Conservation (phyloP, 176 grass and related monocot genomes). For the Carex kokanica region DNA sequence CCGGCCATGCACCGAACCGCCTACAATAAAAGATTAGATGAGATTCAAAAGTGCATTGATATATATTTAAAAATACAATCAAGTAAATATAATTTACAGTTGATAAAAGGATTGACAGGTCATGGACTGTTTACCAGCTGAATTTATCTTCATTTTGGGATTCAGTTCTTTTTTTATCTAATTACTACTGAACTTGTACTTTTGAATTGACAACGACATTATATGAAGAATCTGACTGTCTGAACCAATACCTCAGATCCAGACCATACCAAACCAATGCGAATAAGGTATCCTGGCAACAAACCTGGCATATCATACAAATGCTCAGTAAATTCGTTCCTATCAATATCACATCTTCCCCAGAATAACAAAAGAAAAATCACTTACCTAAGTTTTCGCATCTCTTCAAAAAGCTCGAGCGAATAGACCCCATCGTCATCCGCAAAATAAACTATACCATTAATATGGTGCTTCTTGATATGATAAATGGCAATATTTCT, state of each 20-base stretch:
- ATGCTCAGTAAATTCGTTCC: neutral
- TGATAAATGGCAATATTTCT: conserved; percentile 83
- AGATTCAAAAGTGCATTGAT: neutral
- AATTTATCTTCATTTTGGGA: neutral
- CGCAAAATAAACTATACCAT: conserved; percentile 92
- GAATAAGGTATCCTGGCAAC: neutral
- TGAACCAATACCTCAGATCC: neutral
- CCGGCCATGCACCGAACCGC: conserved; percentile 78
- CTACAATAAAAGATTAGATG: conserved; percentile 41
- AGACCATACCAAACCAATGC: neutral
- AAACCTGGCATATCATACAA: neutral
- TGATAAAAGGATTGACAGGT: neutral
- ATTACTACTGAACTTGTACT: neutral
- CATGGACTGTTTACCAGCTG: neutral
- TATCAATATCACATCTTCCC: neutral
- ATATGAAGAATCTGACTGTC: neutral
- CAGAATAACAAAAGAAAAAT: conserved; percentile 14
- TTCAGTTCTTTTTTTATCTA: neutral
- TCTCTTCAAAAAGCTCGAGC: conserved; percentile 76
- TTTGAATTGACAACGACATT: neutral
- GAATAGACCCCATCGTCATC: conserved; percentile 80
- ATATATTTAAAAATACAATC: conserved; percentile 24
- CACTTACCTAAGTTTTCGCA: conserved; percentile 76
- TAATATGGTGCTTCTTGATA: conserved; percentile 88
- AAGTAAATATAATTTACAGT: neutral